phyloP scores from a whole-genome alignment of 169 alveolate species.

The Cystoisospora suis region DNA sequence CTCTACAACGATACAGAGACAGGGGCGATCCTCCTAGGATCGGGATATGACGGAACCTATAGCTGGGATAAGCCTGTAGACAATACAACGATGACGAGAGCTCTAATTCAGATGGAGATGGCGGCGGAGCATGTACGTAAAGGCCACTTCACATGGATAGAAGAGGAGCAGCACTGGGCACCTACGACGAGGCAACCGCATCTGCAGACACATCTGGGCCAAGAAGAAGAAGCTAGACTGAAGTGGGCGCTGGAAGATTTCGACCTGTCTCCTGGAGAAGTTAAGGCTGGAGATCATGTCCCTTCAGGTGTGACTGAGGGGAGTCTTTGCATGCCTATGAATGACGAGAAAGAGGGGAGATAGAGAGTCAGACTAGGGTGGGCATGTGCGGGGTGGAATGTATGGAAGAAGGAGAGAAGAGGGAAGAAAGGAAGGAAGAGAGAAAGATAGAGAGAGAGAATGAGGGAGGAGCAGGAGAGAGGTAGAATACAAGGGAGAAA shows the following conservation, averaged over 20 bases:
- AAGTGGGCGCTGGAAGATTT: background rate
- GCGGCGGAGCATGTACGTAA: slow-evolving; percentile 67
- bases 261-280: background rate
- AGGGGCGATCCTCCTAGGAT: slow-evolving; percentile 68
- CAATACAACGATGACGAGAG: slow-evolving; percentile 58
- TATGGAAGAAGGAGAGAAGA: background rate
- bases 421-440: background rate
- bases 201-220: slow-evolving; percentile 54
- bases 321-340: background rate
- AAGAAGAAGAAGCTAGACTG: slow-evolving; percentile 62
- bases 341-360: background rate
- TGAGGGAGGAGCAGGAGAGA: background rate
- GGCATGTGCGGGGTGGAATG: background rate
- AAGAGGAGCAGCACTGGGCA: slow-evolving; percentile 62
- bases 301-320: slow-evolving; percentile 25
- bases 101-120: slow-evolving; percentile 72
- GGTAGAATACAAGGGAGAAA: background rate
- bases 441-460: background rate
- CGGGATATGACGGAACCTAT: slow-evolving; percentile 70
- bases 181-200: slow-evolving; percentile 23
- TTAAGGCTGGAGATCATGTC: background rate
- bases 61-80: slow-evolving; percentile 65
- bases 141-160: slow-evolving; percentile 54
- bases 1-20: slow-evolving; percentile 70
- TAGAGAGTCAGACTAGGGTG: background rate